Evolutionary conservation across 2,329 filamentous ascomycete species (phyloP).

Genomic region (Pezicula carpinea): DNA sequence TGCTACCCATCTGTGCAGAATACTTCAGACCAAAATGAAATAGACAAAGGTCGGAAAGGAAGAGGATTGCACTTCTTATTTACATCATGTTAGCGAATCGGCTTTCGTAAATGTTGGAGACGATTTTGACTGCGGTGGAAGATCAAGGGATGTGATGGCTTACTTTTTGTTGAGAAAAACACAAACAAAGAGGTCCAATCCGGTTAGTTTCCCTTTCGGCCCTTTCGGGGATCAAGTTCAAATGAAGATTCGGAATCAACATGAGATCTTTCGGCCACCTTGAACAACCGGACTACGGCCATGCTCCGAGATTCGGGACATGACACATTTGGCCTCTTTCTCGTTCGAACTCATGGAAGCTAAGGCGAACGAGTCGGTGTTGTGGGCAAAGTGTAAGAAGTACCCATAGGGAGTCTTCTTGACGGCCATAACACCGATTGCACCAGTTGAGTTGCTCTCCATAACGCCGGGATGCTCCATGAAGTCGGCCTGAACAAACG

Average conservation of each 20-base stretch:
- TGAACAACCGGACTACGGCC: constrained; percentile 21
- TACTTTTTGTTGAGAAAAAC: too few relatives aligned
- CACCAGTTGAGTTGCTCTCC: constrained; percentile 74
- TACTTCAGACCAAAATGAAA: too few relatives aligned
- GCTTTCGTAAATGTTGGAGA: too few relatives aligned
- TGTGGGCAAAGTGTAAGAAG: constrained; percentile 91
- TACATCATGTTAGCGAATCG: too few relatives aligned
- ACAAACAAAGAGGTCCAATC: too few relatives aligned
- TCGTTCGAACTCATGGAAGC: constrained; percentile 85
- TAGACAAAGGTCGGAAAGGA: too few relatives aligned
- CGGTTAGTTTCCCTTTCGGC: too few relatives aligned
- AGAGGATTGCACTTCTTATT: too few relatives aligned
- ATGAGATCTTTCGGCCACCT: constrained; percentile 26
- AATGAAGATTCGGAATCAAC: constrained; percentile 14
- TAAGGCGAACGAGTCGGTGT: constrained; percentile 83
- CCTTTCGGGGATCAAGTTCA: too few relatives aligned
- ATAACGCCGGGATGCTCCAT: constrained; percentile 85
- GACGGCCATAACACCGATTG: constrained; percentile 85
- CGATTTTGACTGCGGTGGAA: too few relatives aligned
- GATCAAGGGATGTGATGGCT: too few relatives aligned
- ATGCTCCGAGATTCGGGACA: constrained; percentile 60
- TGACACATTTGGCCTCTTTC: constrained; percentile 70
- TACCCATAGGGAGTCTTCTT: constrained; percentile 76
- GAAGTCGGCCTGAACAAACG: constrained; percentile 84
- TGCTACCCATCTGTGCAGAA: too few relatives aligned